Base-by-base conservation (phyloP, 2,329 filamentous ascomycete species). In the Colletotrichum graminicola region DNA sequence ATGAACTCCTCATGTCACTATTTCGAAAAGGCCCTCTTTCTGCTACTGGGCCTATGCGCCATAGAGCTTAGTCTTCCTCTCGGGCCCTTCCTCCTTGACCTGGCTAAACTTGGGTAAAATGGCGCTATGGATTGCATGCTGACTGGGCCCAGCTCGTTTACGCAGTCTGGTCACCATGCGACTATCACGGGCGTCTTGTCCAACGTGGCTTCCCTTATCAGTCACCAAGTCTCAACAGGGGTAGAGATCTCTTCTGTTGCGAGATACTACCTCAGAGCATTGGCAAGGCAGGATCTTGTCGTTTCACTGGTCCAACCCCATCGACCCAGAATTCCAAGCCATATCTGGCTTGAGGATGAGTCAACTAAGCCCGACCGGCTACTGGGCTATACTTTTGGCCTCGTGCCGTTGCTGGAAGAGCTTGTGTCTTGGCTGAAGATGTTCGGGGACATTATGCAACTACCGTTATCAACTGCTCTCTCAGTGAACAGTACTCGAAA, bases 241-340 rank as follows among this genome's bases (percentile, higher is more conserved):
- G 68, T 64, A 2, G 71, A 74, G 29, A 70, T 79, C 11, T 77
- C 73, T 16, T 76, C 75, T 21, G 70, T 79, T 5, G 75, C 77
- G 18, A 77, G 75, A n/a, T 79, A 80, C 51, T 79, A 79, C 61
- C 75, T 79, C 23, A 75, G 77, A 14, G 78, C 77, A 14, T 64
- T 79, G 16, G 78, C 78, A 0, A 75, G 78, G 21, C 77, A 80
- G 54, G 78, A 79, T 52, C 77, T 79, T 72, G 74, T 79, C 56
- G 68, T 78, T 36, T 78, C 77, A 1, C 69, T 80, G 23, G 73
- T 75, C 1, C 70, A 76, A 21, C 70, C 76, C 11, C 75, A 75
- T 2, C 75, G 74, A 3, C 74, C 74, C 8, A 61, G 68, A 12
- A 76, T 79, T 23, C 75, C 77, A 3, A 75, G 74, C 5, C 65